phyloP scores from a whole-genome alignment of 768 basidiomycete genomes.

The Steccherinum ochraceum region DNA sequence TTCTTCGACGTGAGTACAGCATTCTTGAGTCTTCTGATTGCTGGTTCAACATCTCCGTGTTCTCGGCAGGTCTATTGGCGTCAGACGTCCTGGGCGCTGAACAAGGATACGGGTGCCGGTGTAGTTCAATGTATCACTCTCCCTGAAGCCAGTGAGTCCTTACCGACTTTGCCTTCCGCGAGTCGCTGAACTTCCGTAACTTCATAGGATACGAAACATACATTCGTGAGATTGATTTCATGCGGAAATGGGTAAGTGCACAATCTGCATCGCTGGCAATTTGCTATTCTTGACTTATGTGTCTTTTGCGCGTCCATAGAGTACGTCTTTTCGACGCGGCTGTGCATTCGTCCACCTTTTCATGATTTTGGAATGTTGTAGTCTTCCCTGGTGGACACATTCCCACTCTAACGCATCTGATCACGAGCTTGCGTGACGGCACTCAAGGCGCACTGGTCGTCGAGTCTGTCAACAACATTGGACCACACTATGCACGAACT shows the following conservation, averaged over 20 bases:
- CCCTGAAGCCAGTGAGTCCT: conserved; percentile 56
- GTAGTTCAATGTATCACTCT: conserved; percentile 74
- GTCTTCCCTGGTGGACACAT: conserved; percentile 71
- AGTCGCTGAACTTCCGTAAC: conserved; percentile 6
- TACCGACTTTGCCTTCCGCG: conserved; percentile 9
- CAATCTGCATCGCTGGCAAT: not conserved
- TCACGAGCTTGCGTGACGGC: conserved; percentile 43
- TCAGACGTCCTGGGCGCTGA: conserved; percentile 63
- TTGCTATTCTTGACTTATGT: conserved; percentile 1
- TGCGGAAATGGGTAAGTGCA: conserved; percentile 63
- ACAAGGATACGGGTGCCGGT: conserved; percentile 48
- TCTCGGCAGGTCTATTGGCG: conserved; percentile 42
- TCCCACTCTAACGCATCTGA: conserved; percentile 54
- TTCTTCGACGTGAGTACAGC: conserved; percentile 39
- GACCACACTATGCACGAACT: conserved; percentile 74
- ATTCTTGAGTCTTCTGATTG: not conserved
- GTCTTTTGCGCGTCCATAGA: not conserved
- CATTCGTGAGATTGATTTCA: conserved; percentile 61
- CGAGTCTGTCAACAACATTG: conserved; percentile 66
- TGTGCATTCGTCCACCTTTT: not conserved
- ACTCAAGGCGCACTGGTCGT: conserved; percentile 50
- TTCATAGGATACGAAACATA: conserved; percentile 52
- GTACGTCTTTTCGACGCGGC: not conserved
- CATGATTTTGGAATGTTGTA: conserved; percentile 13
- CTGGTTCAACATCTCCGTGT: not conserved